Conservation (phyloP, 2,329 filamentous ascomycete genomes). For the Myriosclerotinia curreyana region DNA sequence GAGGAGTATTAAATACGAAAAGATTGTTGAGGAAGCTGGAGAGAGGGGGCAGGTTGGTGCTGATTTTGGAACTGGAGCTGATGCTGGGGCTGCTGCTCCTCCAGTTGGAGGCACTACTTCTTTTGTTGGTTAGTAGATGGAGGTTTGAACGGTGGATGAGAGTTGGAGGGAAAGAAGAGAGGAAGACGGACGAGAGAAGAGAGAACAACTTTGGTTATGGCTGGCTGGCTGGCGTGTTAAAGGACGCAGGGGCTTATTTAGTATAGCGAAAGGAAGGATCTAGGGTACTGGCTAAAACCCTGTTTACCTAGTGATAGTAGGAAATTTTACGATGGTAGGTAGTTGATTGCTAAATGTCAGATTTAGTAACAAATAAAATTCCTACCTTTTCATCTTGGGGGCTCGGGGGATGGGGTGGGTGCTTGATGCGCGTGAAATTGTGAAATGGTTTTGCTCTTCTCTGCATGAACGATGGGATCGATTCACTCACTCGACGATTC, state of each 20-base stretch:
- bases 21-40: slow-evolving; percentile 3
- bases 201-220: neutral
- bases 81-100: neutral
- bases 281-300: too few species aligned
- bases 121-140: neutral
- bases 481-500: too few species aligned
- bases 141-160: too few species aligned
- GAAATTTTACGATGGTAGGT: too few species aligned
- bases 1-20: slow-evolving; percentile 32
- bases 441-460: too few species aligned
- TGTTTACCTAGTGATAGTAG: too few species aligned
- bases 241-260: neutral
- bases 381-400: too few species aligned
- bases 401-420: too few species aligned
- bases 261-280: neutral
- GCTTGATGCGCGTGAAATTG: too few species aligned
- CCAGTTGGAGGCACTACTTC: neutral
- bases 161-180: neutral
- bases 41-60: neutral
- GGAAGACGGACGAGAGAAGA: neutral
- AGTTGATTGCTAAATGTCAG: too few species aligned
- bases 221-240: neutral
- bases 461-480: too few species aligned
- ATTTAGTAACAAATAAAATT: too few species aligned
- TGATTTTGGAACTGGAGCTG: neutral